These are phyloP conservation scores for Penicillium digitatum DNA, from an alignment of 2,329 filamentous ascomycete species.

Conservation along the genomic window DNA sequence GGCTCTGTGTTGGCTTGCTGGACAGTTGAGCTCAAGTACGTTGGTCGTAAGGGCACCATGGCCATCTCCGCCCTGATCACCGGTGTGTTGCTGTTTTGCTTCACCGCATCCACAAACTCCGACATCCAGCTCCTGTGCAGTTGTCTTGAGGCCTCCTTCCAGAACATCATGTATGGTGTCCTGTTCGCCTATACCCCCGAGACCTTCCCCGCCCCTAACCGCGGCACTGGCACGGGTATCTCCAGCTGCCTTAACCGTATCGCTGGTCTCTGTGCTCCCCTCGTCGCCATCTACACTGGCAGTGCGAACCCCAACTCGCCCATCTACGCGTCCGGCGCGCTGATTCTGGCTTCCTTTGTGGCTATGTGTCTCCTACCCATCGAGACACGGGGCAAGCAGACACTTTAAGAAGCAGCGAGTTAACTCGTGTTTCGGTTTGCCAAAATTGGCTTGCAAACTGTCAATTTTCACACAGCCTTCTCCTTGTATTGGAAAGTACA, in stretches of 20 bases:
- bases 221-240: slow-evolving; percentile 54
- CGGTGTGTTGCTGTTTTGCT: slow-evolving; percentile 53
- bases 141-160: slow-evolving; percentile 56
- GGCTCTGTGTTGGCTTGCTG: slow-evolving; percentile 71
- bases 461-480: background rate
- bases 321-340: slow-evolving; percentile 44
- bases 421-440: background rate
- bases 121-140: slow-evolving; percentile 50
- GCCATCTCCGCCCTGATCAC: slow-evolving; percentile 51
- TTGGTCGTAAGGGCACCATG: slow-evolving; percentile 57
- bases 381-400: slow-evolving; percentile 45
- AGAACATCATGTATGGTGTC: slow-evolving; percentile 55
- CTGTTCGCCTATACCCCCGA: slow-evolving; percentile 59
- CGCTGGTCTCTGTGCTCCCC: slow-evolving; percentile 43
- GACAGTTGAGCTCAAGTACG: slow-evolving; percentile 65
- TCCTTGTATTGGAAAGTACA: background rate
- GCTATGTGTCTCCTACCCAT: slow-evolving; percentile 47
- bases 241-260: slow-evolving; percentile 46
- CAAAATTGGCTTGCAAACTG: background rate
- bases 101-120: slow-evolving; percentile 48
- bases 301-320: slow-evolving; percentile 40
- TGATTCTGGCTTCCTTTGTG: slow-evolving; percentile 45
- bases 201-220: slow-evolving; percentile 54
- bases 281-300: slow-evolving; percentile 44
- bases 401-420: slow-evolving; percentile 25